These are phyloP conservation scores for Hanseniaspora lachancei DNA, from an alignment of 805 yeast species.

Conservation along the genomic window DNA sequence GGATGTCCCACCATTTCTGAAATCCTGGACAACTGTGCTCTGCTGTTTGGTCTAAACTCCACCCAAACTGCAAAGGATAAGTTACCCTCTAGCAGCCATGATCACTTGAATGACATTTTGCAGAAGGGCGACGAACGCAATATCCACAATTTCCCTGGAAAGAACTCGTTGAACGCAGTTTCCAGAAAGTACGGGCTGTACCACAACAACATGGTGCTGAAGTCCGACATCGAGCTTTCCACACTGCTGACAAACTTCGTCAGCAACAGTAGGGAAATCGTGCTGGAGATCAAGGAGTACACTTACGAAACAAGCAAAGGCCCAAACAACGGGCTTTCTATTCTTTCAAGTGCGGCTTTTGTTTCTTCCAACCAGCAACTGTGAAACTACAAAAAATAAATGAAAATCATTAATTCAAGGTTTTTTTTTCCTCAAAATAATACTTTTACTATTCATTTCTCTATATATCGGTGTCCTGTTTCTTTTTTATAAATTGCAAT, in stretches of 20 bases:
- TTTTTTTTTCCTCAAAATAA: neutral
- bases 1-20: slow-evolving; percentile 75
- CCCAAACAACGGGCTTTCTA: neutral
- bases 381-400: slow-evolving; percentile 24
- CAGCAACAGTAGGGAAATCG: neutral
- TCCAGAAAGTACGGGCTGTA: slow-evolving; percentile 3
- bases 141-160: neutral
- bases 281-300: slow-evolving; percentile 8
- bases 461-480: too few species aligned
- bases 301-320: neutral
- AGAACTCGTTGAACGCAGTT: neutral
- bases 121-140: slow-evolving; percentile 10
- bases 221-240: slow-evolving; percentile 8
- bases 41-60: slow-evolving; percentile 46
- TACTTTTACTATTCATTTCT: neutral
- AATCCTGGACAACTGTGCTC: slow-evolving; percentile 61
- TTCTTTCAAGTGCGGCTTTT: slow-evolving; percentile 8
- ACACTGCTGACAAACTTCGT: slow-evolving; percentile 5
- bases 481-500: too few species aligned
- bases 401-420: neutral
- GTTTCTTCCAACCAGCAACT: slow-evolving; percentile 26
- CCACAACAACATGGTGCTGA: slow-evolving; percentile 4
- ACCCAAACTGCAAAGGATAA: neutral
- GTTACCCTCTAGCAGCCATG: neutral
- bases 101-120: neutral